These are phyloP conservation scores for Gnomoniopsis smithogilvyi DNA, from an alignment of 2,329 filamentous ascomycete species.

Conservation along the genomic window DNA sequence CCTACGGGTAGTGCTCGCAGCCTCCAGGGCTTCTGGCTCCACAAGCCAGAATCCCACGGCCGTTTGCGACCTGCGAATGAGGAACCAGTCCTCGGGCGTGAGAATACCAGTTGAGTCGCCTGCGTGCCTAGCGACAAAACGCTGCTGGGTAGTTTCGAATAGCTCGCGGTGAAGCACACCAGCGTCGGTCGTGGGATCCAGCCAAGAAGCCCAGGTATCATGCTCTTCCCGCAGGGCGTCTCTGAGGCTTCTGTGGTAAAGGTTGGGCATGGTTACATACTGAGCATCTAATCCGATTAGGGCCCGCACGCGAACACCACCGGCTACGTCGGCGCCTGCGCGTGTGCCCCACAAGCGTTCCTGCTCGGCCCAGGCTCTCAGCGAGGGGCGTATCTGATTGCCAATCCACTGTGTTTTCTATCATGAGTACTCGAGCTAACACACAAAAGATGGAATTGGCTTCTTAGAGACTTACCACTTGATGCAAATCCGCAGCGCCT, in stretches of 20 bases:
- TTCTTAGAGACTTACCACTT: background rate
- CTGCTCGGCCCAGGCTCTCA: background rate
- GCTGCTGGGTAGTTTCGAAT: background rate
- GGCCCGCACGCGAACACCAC: background rate
- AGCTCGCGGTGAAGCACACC: background rate
- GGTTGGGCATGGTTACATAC: background rate
- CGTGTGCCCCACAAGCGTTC: background rate
- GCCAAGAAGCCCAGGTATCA: background rate
- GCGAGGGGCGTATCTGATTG: background rate
- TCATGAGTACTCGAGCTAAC: background rate
- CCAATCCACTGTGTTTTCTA: background rate
- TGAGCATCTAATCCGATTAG: background rate
- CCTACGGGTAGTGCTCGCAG: background rate
- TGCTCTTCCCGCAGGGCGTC: background rate
- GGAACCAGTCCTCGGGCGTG: slow-evolving; percentile 1
- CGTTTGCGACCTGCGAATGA: background rate
- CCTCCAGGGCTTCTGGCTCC: background rate
- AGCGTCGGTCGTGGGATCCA: background rate
- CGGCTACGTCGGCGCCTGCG: background rate
- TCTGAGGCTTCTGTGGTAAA: background rate
- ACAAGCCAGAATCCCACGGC: slow-evolving; percentile 9
- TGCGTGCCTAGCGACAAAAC: background rate
- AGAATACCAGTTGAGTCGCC: background rate
- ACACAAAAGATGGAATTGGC: background rate
- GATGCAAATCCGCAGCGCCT: background rate